Conservation (phyloP, 441 rosid genomes). For the Euphorbia schlechtendalii region DNA sequence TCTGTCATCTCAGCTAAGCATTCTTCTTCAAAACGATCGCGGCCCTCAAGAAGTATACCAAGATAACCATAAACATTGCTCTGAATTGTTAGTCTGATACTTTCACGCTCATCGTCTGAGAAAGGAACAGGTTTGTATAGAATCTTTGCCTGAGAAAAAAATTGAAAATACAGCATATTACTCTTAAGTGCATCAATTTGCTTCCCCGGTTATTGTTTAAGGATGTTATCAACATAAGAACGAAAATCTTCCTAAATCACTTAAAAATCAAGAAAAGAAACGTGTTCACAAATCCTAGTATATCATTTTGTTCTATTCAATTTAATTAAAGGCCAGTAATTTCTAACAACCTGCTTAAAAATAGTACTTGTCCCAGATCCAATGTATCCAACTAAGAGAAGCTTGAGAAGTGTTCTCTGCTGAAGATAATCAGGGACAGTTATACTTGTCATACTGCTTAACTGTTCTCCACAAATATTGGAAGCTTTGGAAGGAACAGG, state of each 20-base stretch:
- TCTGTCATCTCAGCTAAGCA: slow-evolving; percentile 39
- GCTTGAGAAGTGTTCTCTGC: slow-evolving; percentile 51
- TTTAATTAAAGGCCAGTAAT: too few species aligned
- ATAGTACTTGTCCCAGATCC: slow-evolving; percentile 96
- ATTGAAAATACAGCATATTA: too few species aligned
- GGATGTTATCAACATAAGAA: not conserved
- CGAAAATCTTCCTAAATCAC: not conserved
- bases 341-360: slow-evolving; percentile 73
- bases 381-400: slow-evolving; percentile 72
- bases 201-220: not conserved
- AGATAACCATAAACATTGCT: slow-evolving; percentile 84
- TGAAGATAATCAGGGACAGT: slow-evolving; percentile 61
- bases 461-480: slow-evolving; percentile 46
- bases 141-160: slow-evolving; percentile 83
- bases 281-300: too few species aligned
- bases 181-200: not conserved
- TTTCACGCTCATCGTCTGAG: slow-evolving; percentile 74
- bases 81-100: slow-evolving; percentile 72
- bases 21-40: slow-evolving; percentile 85
- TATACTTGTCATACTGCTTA: slow-evolving; percentile 42
- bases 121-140: slow-evolving; percentile 73
- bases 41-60: slow-evolving; percentile 82
- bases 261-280: too few species aligned
- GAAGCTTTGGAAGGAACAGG: slow-evolving; percentile 70
- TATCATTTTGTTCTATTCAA: not conserved